phyloP scores from a whole-genome alignment of 2,329 filamentous ascomycete genomes.

The Botrytis elliptica region DNA sequence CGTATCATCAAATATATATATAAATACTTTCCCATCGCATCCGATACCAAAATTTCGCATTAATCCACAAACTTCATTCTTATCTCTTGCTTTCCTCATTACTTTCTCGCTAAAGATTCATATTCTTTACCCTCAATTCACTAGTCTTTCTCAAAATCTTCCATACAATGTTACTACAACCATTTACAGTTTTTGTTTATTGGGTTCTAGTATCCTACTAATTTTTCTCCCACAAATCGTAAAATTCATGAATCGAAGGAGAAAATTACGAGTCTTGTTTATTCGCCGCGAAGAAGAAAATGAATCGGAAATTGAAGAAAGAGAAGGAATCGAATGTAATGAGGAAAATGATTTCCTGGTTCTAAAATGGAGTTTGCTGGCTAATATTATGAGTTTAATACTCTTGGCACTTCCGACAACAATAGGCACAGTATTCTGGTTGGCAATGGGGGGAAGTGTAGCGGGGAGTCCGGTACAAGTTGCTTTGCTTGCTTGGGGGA shows the following conservation, averaged over 20 bases:
- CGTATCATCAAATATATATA: neutral
- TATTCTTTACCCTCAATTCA: neutral
- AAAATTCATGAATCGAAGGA: neutral
- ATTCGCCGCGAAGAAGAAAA: neutral
- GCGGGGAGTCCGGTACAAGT: neutral
- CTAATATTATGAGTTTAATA: neutral
- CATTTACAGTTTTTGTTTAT: neutral
- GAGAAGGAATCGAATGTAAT: neutral
- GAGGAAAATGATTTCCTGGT: neutral
- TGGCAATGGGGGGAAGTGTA: neutral
- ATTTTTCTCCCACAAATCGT: neutral
- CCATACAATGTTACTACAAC: neutral
- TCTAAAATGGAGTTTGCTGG: neutral
- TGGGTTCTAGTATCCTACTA: neutral
- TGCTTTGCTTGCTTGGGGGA: neutral
- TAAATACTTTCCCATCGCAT: neutral
- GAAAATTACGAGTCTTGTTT: neutral
- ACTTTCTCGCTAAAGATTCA: neutral
- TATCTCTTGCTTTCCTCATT: neutral
- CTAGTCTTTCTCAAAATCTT: neutral
- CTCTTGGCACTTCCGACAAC: constrained; percentile 1
- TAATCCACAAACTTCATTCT: neutral
- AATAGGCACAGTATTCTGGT: neutral
- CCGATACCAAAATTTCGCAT: too few relatives aligned
- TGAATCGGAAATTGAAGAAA: neutral